Evolutionary conservation across 2,329 filamentous ascomycete species (phyloP), one percentile per base, ranked within the genome.

Genomic region (Colletotrichum orbiculare): DNA sequence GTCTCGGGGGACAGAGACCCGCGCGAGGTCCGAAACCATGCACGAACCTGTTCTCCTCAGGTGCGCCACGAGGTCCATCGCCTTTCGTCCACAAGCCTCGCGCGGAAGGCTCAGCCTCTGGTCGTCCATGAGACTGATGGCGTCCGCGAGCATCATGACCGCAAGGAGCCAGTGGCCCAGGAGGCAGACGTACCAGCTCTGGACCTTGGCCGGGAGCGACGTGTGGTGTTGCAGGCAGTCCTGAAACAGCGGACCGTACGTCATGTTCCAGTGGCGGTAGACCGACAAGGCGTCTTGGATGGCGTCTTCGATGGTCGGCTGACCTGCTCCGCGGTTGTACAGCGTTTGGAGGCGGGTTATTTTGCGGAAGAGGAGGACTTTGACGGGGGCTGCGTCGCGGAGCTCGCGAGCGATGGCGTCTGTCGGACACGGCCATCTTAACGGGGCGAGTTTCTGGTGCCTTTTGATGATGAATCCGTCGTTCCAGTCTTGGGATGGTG

Each of bases 181-280:
- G 33, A 89, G 79, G 56, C 85, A 83, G 12, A 87, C 79, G 65
- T 87, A 88, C 86, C 86, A 89, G 46, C 85, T 85, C 69, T 86
- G 85, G 5, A 88, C 80, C 12, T 83, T 83, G 10, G 81, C 70
- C 1, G 85, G 84, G 1, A 88, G 78, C 1, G 73, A 69, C 38
- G 83, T 77, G 64, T 86, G 85, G 64, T 84, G 74, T 2, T 78
- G 73, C 11, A 86, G 75, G 43, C 85, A 81, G 63, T 86, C 83
- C 13, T 77, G 72, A 69, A 87, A 84, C 68, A 88, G 85, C 1
- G 76, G 77, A 1, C 79, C 80, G 67, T 87, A 86, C 0, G 80
- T 78, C 25, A 72, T 70, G 60, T 85, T 82, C 86, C 86, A 88
- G 72, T 87, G 81, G 48, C 82, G 77, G 71, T 85, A 85, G 34